Evolutionary conservation across 2,329 filamentous ascomycete genomes (phyloP), one percentile per base, ranked within the genome.

Genomic region (Sclerotiophoma versabilis): DNA sequence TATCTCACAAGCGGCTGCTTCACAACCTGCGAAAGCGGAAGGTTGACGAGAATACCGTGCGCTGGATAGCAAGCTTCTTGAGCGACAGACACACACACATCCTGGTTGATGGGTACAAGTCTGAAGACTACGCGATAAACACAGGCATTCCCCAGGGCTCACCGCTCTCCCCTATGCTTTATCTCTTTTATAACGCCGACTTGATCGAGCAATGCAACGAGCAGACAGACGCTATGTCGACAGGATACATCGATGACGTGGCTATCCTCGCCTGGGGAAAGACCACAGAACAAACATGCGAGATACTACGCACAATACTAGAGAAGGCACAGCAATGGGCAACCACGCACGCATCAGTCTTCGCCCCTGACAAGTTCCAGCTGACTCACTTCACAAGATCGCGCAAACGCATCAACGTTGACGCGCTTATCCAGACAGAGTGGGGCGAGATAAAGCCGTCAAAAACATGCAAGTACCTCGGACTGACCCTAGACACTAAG

Each of bases 151-250:
- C 68, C 6, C 49, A 74, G 55, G 69, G 68, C 54, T 73, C 61
- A 17, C 66, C 59, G 19, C 62, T 73, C 1, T 73, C 58, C n/a
- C 69, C 64, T 26, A 71, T 74, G 20, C 62, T 74, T 19, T 73
- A 65, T 57, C 57, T 74, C 32, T 71, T 71, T 63, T 74, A 72
- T 49, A 73, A 71, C 30, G 55, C 55, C 26, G 61, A 71, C 45
- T 62, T 74, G 1, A 52, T 74, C 46, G 63, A 71, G 20, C 39
- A 38, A 43, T 43, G 19, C 12, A 43, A 43, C 9, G 2, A 43
- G 1, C 5, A 4, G 19, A 2, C 5, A 23, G 27, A 43, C 4
- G 19, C 27, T 10, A 43, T 43, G 19, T 43, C 41, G 2, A 43
- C 14, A 23, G 41, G 41, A 19, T 43, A 43, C 8, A 43, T 43